These are phyloP conservation scores for Cnidoscolus chayamansa DNA, from an alignment of 441 rosid species.

Conservation along the genomic window DNA sequence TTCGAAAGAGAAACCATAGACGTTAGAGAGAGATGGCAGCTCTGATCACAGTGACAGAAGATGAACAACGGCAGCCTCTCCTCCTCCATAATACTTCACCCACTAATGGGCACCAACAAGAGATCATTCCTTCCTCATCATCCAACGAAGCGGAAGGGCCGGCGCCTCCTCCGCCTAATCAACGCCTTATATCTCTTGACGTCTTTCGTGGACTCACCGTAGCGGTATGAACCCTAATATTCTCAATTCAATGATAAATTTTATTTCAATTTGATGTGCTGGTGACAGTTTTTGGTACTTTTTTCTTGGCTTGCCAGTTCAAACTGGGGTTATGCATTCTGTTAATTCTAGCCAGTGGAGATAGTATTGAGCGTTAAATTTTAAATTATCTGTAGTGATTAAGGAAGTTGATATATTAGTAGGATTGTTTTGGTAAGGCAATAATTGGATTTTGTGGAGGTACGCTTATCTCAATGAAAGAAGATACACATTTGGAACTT, in stretches of 20 bases:
- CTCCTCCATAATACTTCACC: conserved; percentile 22
- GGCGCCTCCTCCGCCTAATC: conserved; percentile 18
- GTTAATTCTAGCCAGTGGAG: background rate
- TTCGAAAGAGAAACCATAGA: too few relatives aligned
- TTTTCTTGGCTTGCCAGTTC: background rate
- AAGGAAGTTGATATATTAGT: too few relatives aligned
- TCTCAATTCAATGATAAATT: background rate
- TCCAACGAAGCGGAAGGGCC: conserved; percentile 24
- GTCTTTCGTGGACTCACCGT: conserved; percentile 64
- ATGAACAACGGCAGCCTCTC: conserved; percentile 29
- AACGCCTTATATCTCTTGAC: conserved; percentile 52
- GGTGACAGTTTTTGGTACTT: background rate
- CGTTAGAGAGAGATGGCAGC: conserved; percentile 24
- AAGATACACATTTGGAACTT: too few relatives aligned
- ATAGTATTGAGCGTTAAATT: background rate
- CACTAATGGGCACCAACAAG: conserved; percentile 20
- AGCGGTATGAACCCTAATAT: conserved; percentile 33
- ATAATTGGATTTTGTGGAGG: too few relatives aligned
- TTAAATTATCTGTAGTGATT: background rate
- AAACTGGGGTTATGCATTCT: background rate
- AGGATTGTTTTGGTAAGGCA: too few relatives aligned
- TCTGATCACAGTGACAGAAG: conserved; percentile 24
- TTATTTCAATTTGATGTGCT: background rate
- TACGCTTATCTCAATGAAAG: too few relatives aligned
- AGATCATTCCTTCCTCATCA: conserved; percentile 29